A percentile compares a stretch with the other conserved stretches of the same genome.
Evolutionary conservation across 345 rosid genomes (phyloP).

Genomic region (Salix udensis): DNA sequence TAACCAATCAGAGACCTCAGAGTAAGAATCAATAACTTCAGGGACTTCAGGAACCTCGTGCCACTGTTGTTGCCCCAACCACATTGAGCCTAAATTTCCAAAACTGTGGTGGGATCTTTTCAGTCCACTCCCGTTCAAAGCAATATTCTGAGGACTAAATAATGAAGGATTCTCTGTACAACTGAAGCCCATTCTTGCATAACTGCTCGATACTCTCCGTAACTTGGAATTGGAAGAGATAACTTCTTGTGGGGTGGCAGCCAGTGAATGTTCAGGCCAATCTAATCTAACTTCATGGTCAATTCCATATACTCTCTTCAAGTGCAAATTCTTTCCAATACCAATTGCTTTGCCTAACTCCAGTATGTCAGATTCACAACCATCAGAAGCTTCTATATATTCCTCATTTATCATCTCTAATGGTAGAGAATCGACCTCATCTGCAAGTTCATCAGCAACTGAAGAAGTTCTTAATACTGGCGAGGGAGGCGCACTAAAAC

Average conservation of each 20-base stretch:
- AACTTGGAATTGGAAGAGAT: constrained; percentile 56
- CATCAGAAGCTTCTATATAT: constrained; percentile 22
- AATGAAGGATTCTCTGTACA: constrained; percentile 34
- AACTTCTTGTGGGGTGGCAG: constrained; percentile 61
- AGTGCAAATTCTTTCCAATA: constrained; percentile 31
- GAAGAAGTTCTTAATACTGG: constrained; percentile 72
- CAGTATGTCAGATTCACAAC: constrained; percentile 20
- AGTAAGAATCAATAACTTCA: constrained; percentile 35
- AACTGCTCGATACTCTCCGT: constrained; percentile 68
- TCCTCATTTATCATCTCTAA: constrained; percentile 43
- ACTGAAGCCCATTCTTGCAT: constrained; percentile 58
- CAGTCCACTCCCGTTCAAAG: constrained; percentile 38
- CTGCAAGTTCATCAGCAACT: constrained; percentile 63
- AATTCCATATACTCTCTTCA: constrained; percentile 46
- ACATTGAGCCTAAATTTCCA: constrained; percentile 47
- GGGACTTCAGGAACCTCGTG: constrained; percentile 21
- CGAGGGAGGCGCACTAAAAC: constrained; percentile 88
- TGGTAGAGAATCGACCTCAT: constrained; percentile 40
- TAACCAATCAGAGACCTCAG: constrained; percentile 36
- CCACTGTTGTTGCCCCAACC: constrained; percentile 42
- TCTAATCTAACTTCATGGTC: constrained; percentile 42
- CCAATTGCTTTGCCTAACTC: constrained; percentile 24
- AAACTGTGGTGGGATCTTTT: constrained; percentile 68
- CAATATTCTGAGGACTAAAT: constrained; percentile 30
- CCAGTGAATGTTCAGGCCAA: constrained; percentile 87